These are phyloP conservation scores for Fusarium compactum DNA, from an alignment of 2,329 filamentous ascomycete species.

Conservation along the genomic window DNA sequence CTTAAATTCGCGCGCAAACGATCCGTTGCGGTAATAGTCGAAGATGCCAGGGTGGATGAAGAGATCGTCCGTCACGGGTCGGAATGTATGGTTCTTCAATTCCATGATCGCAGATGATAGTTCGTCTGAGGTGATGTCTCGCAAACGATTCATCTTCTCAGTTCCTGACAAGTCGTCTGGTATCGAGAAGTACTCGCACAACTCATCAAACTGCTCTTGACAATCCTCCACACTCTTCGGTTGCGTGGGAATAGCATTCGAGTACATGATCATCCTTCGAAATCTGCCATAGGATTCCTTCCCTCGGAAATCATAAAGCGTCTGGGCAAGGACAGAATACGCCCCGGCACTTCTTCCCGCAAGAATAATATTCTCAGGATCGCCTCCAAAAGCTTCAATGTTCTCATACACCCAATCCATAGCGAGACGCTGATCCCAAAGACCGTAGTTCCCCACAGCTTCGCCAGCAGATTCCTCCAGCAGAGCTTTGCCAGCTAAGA, in stretches of 20 bases:
- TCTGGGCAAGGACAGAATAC: constrained; percentile 2
- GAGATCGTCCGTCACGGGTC: neutral
- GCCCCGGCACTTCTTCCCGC: constrained; percentile 9
- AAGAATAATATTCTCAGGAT: neutral
- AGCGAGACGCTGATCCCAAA: constrained; percentile 21
- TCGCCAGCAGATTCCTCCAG: neutral
- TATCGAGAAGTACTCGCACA: constrained; percentile 11
- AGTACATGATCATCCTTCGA: constrained; percentile 21
- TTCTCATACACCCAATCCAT: constrained; percentile 19
- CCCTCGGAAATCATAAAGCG: constrained; percentile 2
- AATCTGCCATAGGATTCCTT: neutral
- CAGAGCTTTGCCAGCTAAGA: neutral
- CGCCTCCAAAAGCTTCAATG: neutral
- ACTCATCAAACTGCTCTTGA: constrained; percentile 6
- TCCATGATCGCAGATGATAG: constrained; percentile 5
- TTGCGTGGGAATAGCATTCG: constrained; percentile 13
- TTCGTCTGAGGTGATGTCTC: constrained; percentile 2
- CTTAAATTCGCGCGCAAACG: constrained; percentile 5
- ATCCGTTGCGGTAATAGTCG: constrained; percentile 9
- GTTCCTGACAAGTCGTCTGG: rapidly evolving
- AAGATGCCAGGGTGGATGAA: constrained; percentile 18
- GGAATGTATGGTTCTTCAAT: neutral
- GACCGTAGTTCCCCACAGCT: constrained; percentile 8
- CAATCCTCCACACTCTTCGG: constrained; percentile 20
- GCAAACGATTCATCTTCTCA: neutral